These are phyloP conservation scores for Phytopythium mirpurense DNA, from an alignment of 352 stramenopile genomes.

Conservation along the genomic window DNA sequence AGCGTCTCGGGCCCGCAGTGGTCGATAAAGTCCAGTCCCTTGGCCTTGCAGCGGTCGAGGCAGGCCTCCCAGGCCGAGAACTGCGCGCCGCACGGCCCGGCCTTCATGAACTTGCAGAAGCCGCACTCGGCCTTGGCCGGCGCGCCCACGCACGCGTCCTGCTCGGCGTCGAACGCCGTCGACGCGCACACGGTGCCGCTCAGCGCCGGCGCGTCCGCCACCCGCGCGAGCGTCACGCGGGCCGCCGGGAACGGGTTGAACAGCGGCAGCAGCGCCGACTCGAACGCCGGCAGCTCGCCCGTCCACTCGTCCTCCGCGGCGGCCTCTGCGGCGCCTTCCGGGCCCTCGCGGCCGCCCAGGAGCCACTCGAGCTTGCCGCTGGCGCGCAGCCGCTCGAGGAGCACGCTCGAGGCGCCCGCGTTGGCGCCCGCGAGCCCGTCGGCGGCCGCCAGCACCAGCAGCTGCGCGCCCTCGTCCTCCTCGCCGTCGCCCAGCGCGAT, in stretches of 20 bases:
- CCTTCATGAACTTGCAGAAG: constrained; percentile 91
- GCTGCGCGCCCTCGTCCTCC: constrained; percentile 29
- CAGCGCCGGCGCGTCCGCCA: constrained; percentile 28
- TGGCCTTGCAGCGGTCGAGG: constrained; percentile 70
- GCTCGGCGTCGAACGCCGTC: constrained; percentile 53
- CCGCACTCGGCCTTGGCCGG: constrained; percentile 77
- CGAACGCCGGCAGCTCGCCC: constrained; percentile 62
- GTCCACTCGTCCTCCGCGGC: constrained; percentile 28
- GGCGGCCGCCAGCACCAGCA: constrained; percentile 45
- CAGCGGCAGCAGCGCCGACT: constrained; percentile 65
- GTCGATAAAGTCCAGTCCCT: constrained; percentile 74
- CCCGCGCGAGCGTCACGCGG: constrained; percentile 29
- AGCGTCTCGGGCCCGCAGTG: constrained; percentile 73
- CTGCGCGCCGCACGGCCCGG: constrained; percentile 68
- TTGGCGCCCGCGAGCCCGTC: constrained; percentile 38
- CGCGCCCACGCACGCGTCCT: constrained; percentile 36
- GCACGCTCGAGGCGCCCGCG: constrained; percentile 57
- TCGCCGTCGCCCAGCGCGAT: constrained; percentile 40
- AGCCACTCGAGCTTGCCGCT: constrained; percentile 53
- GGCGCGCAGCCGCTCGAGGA: constrained; percentile 70
- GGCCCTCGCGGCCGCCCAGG: constrained; percentile 21
- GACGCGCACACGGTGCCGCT: constrained; percentile 63
- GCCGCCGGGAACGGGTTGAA: constrained; percentile 77
- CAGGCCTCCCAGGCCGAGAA: constrained; percentile 84
- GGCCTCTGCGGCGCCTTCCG: constrained; percentile 15